Base-by-base conservation (phyloP, 1,284 basidiomycete species). In the Ganoderma sp. region DNA sequence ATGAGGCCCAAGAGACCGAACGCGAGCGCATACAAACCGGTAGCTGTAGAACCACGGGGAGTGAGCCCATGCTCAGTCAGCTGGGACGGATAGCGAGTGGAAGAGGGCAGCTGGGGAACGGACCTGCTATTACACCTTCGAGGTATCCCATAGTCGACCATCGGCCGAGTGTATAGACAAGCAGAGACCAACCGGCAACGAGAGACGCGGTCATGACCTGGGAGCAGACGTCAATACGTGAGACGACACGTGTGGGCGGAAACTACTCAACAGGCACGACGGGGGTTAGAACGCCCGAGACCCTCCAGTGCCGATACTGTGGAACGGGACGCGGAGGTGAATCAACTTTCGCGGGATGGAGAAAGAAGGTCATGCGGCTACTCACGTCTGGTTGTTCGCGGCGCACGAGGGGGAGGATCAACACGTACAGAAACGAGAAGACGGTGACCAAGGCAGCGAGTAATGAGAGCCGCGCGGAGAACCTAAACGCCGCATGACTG, bases 1-100 rank as follows among this genome's bases (percentile, higher is more conserved):
- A 93, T 80, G 37, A 93, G 81, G 1, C 91, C 91, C 67, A 93
- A 83, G 48, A 92, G 77, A 34, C 91, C 91, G 75, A 93, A 91
- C 19, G 82, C 82, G 48, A 92, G 81, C 12, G 87, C 86, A 73
- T 93, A 93, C 58, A 92, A 76, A 19, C 88, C 89, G 19, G 85
- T 87, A 9, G 88, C 90, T 91, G 61, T 22, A 22, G 25, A n/a
- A 25, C 57, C 50, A 52, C 50, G 61, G 57, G 2, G 58, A 64
- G 9, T 54, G 1, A 43, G 14, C 17, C 15, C 42, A 43, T 57
- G 57, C 22, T 65, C 42, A 25, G 41, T 34, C 52, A 34, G 41
- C 59, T 62, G 43, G 28, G 19, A 48, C 8, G 17, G 15, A 22
- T 10, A 8, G 12, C 52, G 22, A 22, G n/a, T 17, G 22, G 65